Conservation (phyloP, 768 basidiomycete genomes). For the Tylopilus sp. region DNA sequence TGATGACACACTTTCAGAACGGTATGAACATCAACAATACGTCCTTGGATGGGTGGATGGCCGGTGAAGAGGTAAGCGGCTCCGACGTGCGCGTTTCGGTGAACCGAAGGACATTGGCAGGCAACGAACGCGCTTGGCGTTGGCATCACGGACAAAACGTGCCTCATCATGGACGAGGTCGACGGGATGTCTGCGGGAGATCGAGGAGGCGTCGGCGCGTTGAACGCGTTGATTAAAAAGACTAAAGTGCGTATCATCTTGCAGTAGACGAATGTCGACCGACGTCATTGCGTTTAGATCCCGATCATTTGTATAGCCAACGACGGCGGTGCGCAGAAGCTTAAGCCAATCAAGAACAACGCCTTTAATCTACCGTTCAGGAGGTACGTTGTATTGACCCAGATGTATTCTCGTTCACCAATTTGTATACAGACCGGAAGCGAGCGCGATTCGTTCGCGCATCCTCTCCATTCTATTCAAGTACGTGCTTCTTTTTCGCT, state of each 20-base stretch:
- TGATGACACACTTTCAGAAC: conserved; percentile 43
- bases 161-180: conserved; percentile 99
- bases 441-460: conserved; percentile 73
- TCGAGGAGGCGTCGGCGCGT: conserved; percentile 91
- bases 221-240: conserved; percentile 91
- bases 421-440: conserved; percentile 60
- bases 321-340: conserved; percentile 80
- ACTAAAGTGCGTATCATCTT: conserved; percentile 54
- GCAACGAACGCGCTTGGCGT: conserved; percentile 68
- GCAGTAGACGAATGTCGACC: not conserved
- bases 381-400: conserved; percentile 46
- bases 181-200: conserved; percentile 99
- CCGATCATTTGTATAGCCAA: conserved; percentile 99
- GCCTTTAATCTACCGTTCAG: conserved; percentile 76
- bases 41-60: conserved; percentile 84
- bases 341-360: conserved; percentile 76
- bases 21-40: conserved; percentile 88
- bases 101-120: conserved; percentile 31
- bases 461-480: conserved; percentile 88
- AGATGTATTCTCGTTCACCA: not conserved
- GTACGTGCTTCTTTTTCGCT: conserved; percentile 40
- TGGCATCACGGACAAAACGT: conserved; percentile 71
- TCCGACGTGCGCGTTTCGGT: conserved; percentile 5
- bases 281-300: conserved; percentile 46
- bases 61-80: conserved; percentile 51